Evolutionary conservation across 1,284 basidiomycete species (phyloP).

Genomic region (Hypsizygus ulmarius): DNA sequence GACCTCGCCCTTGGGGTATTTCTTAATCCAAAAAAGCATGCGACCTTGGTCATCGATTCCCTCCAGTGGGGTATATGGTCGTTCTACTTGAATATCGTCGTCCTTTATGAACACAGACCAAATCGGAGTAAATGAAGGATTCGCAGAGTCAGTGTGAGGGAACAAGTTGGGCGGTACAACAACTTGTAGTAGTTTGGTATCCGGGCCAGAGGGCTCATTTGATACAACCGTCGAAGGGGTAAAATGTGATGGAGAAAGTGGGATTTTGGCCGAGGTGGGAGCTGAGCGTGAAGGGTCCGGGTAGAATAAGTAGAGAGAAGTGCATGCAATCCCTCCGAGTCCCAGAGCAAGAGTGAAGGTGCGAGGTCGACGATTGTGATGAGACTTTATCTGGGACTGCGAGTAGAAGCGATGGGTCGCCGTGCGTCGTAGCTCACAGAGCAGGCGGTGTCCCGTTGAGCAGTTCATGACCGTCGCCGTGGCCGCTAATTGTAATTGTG

Average conservation of each 20-base stretch:
- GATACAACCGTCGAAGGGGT: conserved; percentile 58
- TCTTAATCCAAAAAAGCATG: conserved; percentile 76
- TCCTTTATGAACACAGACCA: conserved; percentile 83
- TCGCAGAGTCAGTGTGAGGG: conserved; percentile 19
- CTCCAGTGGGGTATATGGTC: conserved; percentile 78
- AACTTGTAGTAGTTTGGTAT: conserved; percentile 63
- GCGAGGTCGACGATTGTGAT: neutral
- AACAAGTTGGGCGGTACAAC: conserved; percentile 46
- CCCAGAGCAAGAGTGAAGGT: conserved; percentile 9
- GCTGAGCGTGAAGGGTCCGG: conserved; percentile 43
- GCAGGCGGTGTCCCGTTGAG: conserved; percentile 6
- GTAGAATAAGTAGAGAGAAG: conserved; percentile 49
- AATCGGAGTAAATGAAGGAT: conserved; percentile 43
- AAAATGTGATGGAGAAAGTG: conserved; percentile 60
- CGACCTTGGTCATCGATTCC: conserved; percentile 62
- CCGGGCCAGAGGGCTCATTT: conserved; percentile 46
- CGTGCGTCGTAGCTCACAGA: conserved; percentile 7
- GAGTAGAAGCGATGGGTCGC: conserved; percentile 7
- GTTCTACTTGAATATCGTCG: conserved; percentile 85
- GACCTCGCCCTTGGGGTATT: conserved; percentile 77
- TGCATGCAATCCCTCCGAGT: conserved; percentile 24
- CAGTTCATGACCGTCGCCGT: conserved; percentile 14
- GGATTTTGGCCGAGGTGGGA: conserved; percentile 31
- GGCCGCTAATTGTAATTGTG: no score
- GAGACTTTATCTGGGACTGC: neutral